Evolutionary conservation across 192 early-diverging fungal species (phyloP), one percentile per base, ranked within the genome.

Genomic region (Radiomyces spectabilis): DNA sequence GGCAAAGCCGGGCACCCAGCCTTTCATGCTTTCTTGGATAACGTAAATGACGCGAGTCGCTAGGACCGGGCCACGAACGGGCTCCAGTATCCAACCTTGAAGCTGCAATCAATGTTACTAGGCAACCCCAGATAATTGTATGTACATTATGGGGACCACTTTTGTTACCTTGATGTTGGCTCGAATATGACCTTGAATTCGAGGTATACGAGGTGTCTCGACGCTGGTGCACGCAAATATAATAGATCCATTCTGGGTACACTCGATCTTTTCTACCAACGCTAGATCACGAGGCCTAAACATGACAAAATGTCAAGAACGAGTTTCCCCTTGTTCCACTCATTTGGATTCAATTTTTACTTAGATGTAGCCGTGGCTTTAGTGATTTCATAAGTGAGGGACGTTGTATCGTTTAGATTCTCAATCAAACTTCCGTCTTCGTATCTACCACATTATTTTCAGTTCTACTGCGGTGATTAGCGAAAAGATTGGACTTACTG

Each of bases 1-100:
- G 9, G 79, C 76, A 49, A 81, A 74, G n/a, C 70, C 67, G n/a
- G 79, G 76, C 8, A 81, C 56, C 67, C 79, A 68, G n/a, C 74
- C 77, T 43, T 69, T 59, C 41, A 74, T 61, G 21, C 62, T 68
- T 12, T 71, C 66, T 52, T 81, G 79, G 43, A 78, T 65, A n/a
- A 81, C 57, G 59, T 70, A 81, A 4, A 65, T 78, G 15, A 81
- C 63, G 56, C 73, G 71, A 13, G 76, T 81, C 24, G 72, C 58
- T 9, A 64, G 73, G 21, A 49, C 33, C 1, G 74, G 72, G 34
- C 69, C 59, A 9, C 58, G 57, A 27, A 78, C 15, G 18, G 79
- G 79, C 39, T 81, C 72, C 19, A 81, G 53, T 33, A 81, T 71
- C 79, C 79, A 81, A 18, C 79, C 79, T 50, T 73, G 74, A 12